Evolutionary conservation across 331 rosid species (phyloP).

Genomic region (Rhamnella rubrinervis): DNA sequence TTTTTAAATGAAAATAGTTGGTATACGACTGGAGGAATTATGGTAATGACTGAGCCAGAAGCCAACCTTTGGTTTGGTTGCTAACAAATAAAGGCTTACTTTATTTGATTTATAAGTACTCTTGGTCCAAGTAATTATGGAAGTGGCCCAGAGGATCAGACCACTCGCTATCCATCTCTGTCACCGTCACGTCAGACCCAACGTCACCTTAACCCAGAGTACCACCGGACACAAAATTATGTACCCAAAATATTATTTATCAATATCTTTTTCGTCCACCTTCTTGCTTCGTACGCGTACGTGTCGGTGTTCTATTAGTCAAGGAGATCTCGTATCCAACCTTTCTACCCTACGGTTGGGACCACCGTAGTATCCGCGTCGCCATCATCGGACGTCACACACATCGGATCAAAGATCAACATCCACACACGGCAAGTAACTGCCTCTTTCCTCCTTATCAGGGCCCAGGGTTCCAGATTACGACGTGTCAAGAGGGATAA

Average conservation of each 20-base stretch:
- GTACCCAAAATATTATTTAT: constrained; percentile 23
- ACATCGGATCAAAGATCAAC: constrained; percentile 31
- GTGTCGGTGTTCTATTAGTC: constrained; percentile 29
- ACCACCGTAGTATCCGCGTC: constrained; percentile 51
- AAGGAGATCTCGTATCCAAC: constrained; percentile 28
- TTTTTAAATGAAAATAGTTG: too few relatives aligned
- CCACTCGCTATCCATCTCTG: constrained; percentile 30
- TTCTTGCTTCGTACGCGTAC: not conserved
- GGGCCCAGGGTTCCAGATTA: constrained; percentile 10
- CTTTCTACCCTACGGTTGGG: constrained; percentile 22
- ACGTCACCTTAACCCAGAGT: constrained; percentile 55
- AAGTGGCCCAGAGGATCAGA: constrained; percentile 27
- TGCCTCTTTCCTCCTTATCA: not conserved
- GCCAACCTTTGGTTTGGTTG: too few relatives aligned
- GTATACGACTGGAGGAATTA: too few relatives aligned
- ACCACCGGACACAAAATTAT: constrained; percentile 38
- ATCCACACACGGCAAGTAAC: constrained; percentile 48
- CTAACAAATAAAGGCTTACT: too few relatives aligned
- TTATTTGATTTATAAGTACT: too few relatives aligned
- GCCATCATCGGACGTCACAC: constrained; percentile 46
- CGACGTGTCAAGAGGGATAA: constrained; percentile 21
- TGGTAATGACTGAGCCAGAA: too few relatives aligned
- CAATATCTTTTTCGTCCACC: constrained; percentile 17
- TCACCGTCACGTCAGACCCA: constrained; percentile 41
- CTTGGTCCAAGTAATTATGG: not conserved